Conservation (phyloP, 257 asterid genomes). For the Solanum chilense region DNA sequence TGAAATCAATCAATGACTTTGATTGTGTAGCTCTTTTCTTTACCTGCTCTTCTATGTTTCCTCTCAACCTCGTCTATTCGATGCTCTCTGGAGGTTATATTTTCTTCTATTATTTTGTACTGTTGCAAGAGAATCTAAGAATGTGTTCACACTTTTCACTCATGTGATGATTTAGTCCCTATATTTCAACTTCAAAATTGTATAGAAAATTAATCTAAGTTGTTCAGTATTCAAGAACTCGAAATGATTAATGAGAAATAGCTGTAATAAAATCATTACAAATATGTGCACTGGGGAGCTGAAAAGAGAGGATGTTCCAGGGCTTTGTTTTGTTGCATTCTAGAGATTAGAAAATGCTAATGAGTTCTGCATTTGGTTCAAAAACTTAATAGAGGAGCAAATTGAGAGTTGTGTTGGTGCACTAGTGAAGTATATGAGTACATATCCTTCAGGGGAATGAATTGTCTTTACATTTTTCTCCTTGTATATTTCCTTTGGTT, state of each 20-base stretch:
- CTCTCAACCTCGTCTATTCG: not conserved
- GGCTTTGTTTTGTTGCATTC: not conserved
- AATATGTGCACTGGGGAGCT: not conserved
- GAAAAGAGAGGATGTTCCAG: not conserved
- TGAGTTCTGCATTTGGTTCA: not conserved
- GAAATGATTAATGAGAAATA: not conserved
- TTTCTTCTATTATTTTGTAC: not conserved
- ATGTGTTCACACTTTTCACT: not conserved
- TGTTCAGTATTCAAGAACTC: not conserved
- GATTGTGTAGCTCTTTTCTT: not conserved
- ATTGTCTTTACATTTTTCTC: not conserved
- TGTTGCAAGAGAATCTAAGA: not conserved
- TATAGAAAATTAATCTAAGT: not conserved
- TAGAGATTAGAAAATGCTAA: not conserved
- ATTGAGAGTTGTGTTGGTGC: not conserved
- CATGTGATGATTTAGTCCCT: not conserved
- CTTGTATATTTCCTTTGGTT: not conserved
- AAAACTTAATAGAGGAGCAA: not conserved
- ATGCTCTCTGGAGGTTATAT: not conserved
- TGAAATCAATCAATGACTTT: not conserved
- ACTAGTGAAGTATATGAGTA: not conserved
- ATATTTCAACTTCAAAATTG: not conserved
- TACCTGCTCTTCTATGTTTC: not conserved
- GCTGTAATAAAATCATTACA: not conserved
- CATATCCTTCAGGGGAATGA: not conserved